Evolutionary conservation across 805 yeast species (phyloP).

Genomic region (Yarrowia phangngaensis): DNA sequence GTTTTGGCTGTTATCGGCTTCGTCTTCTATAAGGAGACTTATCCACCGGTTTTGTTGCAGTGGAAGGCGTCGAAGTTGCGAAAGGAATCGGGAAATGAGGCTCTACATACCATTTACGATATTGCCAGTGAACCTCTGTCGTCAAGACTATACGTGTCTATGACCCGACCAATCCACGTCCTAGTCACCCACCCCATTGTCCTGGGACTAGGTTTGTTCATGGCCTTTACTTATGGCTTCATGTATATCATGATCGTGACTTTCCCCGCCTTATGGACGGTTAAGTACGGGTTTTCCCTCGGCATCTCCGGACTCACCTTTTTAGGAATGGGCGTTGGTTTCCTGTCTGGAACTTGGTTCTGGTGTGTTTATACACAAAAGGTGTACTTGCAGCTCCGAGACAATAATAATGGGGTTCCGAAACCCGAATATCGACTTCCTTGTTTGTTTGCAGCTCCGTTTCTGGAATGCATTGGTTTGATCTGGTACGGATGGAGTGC

Average conservation of each 20-base stretch:
- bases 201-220: conserved; percentile 55
- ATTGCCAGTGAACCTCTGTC: conserved; percentile 33
- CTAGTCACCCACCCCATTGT: conserved; percentile 60
- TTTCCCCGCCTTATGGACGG: conserved; percentile 53
- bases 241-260: conserved; percentile 60
- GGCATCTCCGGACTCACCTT: conserved; percentile 59
- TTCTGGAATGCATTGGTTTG: conserved; percentile 56
- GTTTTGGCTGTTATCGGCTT: conserved; percentile 46
- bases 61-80: conserved; percentile 48
- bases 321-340: conserved; percentile 55
- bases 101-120: conserved; percentile 59
- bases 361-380: conserved; percentile 48
- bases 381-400: conserved; percentile 42
- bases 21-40: conserved; percentile 53
- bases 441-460: conserved; percentile 48
- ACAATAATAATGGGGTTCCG: conserved; percentile 49
- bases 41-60: conserved; percentile 51
- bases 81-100: conserved; percentile 52
- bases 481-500: conserved; percentile 75
- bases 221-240: conserved; percentile 66
- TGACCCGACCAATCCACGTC: conserved; percentile 54
- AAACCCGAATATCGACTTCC: conserved; percentile 63
- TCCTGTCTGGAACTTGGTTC: conserved; percentile 47
- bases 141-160: conserved; percentile 41
- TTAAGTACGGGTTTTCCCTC: conserved; percentile 45